Conservation (phyloP, 345 rosid species). For the Hibiscus mutabilis region DNA sequence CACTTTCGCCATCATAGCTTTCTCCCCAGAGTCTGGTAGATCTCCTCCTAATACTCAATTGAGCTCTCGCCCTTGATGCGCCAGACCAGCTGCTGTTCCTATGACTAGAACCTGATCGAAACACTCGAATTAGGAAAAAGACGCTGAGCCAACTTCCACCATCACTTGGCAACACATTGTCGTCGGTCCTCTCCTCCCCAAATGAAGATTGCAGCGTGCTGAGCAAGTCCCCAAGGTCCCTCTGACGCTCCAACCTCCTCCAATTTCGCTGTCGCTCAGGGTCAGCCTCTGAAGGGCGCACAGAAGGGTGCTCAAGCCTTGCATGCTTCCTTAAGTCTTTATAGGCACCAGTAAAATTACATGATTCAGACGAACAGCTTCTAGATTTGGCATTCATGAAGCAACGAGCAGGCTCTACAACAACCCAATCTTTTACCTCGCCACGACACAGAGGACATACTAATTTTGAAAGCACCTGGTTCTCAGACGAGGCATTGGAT, state of each 20-base stretch:
- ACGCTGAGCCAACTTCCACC: slow-evolving; percentile 82
- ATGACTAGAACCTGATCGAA: slow-evolving; percentile 59
- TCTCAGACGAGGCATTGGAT: slow-evolving; percentile 29
- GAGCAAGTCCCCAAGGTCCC: slow-evolving; percentile 88
- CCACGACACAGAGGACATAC: slow-evolving; percentile 93
- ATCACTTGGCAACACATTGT: slow-evolving; percentile 41
- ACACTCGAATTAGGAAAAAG: slow-evolving; percentile 71
- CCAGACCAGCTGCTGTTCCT: slow-evolving; percentile 82
- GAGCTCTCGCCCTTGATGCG: slow-evolving; percentile 59
- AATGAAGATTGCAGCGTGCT: slow-evolving; percentile 83
- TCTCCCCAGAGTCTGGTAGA: slow-evolving; percentile 71
- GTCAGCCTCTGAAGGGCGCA: slow-evolving; percentile 84
- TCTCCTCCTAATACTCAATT: slow-evolving; percentile 52
- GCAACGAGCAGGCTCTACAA: slow-evolving; percentile 55
- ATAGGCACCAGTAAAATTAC: slow-evolving; percentile 71
- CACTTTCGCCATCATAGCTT: slow-evolving; percentile 61
- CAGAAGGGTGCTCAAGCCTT: slow-evolving; percentile 70
- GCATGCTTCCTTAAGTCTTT: slow-evolving; percentile 90
- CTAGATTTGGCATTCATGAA: slow-evolving; percentile 86
- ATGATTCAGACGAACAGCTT: slow-evolving; percentile 80
- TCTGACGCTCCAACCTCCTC: slow-evolving; percentile 93
- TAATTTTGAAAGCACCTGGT: slow-evolving; percentile 36
- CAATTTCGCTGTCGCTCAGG: slow-evolving; percentile 88
- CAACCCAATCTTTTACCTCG: slow-evolving; percentile 68
- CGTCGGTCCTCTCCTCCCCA: slow-evolving; percentile 60